Base-by-base conservation (phyloP, 495 filamentous ascomycete species). In the Aspergillus kassunensis region DNA sequence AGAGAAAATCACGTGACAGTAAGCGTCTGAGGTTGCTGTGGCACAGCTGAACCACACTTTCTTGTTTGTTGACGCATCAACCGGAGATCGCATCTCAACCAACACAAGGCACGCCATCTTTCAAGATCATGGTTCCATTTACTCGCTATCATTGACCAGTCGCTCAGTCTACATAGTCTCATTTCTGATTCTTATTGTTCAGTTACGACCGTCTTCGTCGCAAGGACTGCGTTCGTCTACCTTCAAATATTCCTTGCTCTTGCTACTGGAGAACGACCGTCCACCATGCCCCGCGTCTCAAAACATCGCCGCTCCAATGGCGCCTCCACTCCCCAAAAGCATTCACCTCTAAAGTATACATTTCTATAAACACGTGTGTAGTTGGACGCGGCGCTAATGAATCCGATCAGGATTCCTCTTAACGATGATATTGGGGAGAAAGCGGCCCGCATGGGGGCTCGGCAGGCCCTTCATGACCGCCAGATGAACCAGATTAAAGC, bases 351-450 rank as follows among this genome's bases (percentile, higher is more conserved):
- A 29, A 89, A 87, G 84, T 88, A 78, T 56, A 81, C 62, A 10
- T 29, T 13, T 34, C 5, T 10, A 27, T 30, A 6, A 19, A 16
- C 25, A 6, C 1, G 6, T 50, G 24, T 27, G 18, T 7, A 20
- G 9, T 29, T 12, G 11, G 13, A 51, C 24, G 56, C 35, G 46
- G 47, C 53, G 56, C 55, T 55, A 34, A 59, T 39, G 6, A 11
- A 24, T 51, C n/a, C 44, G 5, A 11, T 41, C 43, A 80, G 78
- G 50, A 95, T 98, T 49, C 92, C 95, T 9, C 80, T 99, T 34
- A 97, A 97, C 70, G 93, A 99, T 79, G 93, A 99, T 72, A 82
- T 82, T 53, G 82, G 82, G 46, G 93, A 99, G 67, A 97, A 95
- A 69, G 90, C 90, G 30, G 84, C 86, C 59, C 86, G 95, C 24